A percentile compares a stretch with the other conserved stretches of the same genome.
Conservation (phyloP, 2,329 filamentous ascomycete genomes). For the Monosporascus sp. region DNA sequence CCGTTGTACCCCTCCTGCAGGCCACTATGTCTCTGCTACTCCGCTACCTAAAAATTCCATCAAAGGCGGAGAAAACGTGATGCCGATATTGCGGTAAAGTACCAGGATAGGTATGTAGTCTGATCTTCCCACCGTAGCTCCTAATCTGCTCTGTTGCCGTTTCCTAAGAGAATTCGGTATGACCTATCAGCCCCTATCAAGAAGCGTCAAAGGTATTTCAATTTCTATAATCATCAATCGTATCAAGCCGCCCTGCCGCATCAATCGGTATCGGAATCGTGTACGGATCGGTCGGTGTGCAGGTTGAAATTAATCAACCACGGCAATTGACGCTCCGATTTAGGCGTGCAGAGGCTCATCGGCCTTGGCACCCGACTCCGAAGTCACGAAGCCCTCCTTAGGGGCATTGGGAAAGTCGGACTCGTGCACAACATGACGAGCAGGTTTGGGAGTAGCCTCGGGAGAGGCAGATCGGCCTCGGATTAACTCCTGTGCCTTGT, state of each 20-base stretch:
- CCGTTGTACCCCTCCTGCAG: not conserved
- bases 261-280: slow-evolving; percentile 10
- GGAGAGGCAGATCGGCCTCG: slow-evolving; percentile 42
- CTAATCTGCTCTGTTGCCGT: slow-evolving; percentile 1
- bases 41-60: not conserved
- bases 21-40: not conserved
- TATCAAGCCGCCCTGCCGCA: slow-evolving; percentile 16
- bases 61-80: not conserved
- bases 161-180: slow-evolving; percentile 12
- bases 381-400: slow-evolving; percentile 24
- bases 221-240: slow-evolving; percentile 20
- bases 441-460: slow-evolving; percentile 35
- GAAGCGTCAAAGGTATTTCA: slow-evolving; percentile 10
- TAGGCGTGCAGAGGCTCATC: slow-evolving; percentile 30
- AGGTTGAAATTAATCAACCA: not conserved
- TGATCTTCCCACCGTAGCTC: not conserved
- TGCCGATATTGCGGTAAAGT: not conserved
- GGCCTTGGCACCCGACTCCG: slow-evolving; percentile 23
- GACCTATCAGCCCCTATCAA: slow-evolving; percentile 7
- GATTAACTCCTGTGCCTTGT: slow-evolving; percentile 62
- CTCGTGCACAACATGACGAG: slow-evolving; percentile 28
- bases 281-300: slow-evolving; percentile 1
- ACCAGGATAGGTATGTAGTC: not conserved
- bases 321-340: slow-evolving; percentile 4
- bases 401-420: slow-evolving; percentile 45